Evolutionary conservation across 179 eudicot genomes (phyloP).

Genomic region (Drosera spatulata): DNA sequence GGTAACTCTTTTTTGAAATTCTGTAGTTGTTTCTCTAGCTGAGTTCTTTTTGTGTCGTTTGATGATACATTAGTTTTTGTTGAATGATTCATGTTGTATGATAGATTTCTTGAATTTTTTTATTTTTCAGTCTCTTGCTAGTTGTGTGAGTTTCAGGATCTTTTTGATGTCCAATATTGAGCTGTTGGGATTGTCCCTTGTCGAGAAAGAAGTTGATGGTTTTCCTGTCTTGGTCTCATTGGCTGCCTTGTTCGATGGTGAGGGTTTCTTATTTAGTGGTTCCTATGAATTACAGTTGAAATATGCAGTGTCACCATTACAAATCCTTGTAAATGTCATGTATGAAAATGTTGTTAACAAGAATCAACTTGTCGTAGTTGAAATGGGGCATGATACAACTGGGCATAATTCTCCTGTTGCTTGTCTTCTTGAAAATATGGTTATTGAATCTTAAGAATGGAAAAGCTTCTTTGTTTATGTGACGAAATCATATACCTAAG

Average conservation of each 20-base stretch:
- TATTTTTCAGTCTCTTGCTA: constrained; percentile 60
- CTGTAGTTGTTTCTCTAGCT: neutral
- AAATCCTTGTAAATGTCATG: too few relatives aligned
- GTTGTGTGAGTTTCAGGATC: constrained; percentile 52
- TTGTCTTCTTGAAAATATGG: too few relatives aligned
- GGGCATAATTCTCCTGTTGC: too few relatives aligned
- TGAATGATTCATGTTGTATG: neutral
- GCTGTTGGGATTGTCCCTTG: constrained; percentile 22
- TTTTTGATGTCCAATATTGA: constrained; percentile 33
- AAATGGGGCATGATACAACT: too few relatives aligned
- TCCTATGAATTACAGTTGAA: neutral
- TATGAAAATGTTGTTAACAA: too few relatives aligned
- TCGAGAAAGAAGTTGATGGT: constrained; percentile 28
- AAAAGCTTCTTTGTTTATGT: too few relatives aligned
- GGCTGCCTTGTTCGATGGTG: constrained; percentile 64
- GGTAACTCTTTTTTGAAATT: constrained; percentile 21
- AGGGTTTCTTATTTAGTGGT: neutral
- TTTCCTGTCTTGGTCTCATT: constrained; percentile 54
- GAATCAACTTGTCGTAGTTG: too few relatives aligned
- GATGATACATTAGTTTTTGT: neutral
- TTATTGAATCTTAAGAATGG: too few relatives aligned
- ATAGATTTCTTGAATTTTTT: neutral
- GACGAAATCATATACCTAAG: too few relatives aligned
- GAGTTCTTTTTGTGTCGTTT: neutral
- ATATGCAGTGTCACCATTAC: too few relatives aligned